These are phyloP conservation scores for Moringa oleifera DNA, from an alignment of 345 rosid species.

Conservation along the genomic window DNA sequence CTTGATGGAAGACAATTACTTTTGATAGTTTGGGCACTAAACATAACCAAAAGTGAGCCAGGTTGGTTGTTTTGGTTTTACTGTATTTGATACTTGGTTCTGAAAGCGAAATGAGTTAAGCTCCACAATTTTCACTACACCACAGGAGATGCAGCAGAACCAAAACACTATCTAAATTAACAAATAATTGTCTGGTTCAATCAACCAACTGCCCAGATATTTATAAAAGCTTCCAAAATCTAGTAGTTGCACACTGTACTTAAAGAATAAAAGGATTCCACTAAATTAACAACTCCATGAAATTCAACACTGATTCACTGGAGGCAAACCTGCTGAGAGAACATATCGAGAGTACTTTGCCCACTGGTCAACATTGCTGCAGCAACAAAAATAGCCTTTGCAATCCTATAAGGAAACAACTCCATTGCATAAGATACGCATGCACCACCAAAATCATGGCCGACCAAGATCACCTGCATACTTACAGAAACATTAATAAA, in stretches of 20 bases:
- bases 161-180: not conserved
- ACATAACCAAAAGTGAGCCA: not conserved
- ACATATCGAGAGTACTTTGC: slow-evolving; percentile 72
- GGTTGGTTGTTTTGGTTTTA: not conserved
- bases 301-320: not conserved
- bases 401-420: slow-evolving; percentile 60
- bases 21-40: not conserved
- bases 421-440: slow-evolving; percentile 87
- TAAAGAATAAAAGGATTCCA: no score
- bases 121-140: not conserved
- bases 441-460: slow-evolving; percentile 95
- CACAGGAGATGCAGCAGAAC: not conserved
- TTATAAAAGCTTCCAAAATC: not conserved
- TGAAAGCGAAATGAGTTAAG: not conserved
- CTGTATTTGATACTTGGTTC: not conserved
- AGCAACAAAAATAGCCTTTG: slow-evolving; percentile 73
- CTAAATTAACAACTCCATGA: not conserved
- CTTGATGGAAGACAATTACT: not conserved
- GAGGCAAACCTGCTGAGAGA: slow-evolving; percentile 57
- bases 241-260: not conserved
- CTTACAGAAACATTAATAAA: not conserved
- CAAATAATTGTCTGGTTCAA: not conserved
- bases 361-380: slow-evolving; percentile 79
- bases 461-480: slow-evolving; percentile 83
- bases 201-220: no score